Evolutionary conservation across 148 eudicot species (phyloP).

Genomic region (Drosera capensis): DNA sequence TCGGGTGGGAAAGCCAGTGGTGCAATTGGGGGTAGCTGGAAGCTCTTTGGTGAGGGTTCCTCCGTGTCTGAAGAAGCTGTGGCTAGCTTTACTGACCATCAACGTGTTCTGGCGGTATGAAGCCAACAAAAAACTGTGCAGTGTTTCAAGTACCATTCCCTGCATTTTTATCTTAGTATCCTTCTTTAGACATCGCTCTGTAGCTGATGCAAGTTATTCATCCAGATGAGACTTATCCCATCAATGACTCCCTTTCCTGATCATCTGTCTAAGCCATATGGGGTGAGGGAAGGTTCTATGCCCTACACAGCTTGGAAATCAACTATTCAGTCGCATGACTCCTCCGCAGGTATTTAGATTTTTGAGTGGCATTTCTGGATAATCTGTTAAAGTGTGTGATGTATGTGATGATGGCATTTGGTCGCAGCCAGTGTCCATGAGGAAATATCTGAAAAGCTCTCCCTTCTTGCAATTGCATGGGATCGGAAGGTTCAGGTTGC

Average conservation of each 20-base stretch:
- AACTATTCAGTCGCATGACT: constrained; percentile 31
- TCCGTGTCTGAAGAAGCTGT: constrained; percentile 78
- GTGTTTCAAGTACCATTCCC: constrained; percentile 12
- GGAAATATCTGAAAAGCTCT: constrained; percentile 52
- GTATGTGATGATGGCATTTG: constrained; percentile 10
- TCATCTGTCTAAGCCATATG: constrained; percentile 71
- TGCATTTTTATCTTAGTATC: constrained; percentile 1
- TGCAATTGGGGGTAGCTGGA: constrained; percentile 61
- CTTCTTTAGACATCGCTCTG: neutral
- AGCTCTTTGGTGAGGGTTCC: constrained; percentile 39
- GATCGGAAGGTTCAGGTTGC: constrained; percentile 85
- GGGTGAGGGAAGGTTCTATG: constrained; percentile 83
- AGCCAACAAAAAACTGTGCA: constrained; percentile 18
- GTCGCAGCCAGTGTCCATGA: constrained; percentile 31
- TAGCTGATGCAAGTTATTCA: constrained; percentile 11
- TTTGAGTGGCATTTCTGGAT: constrained; percentile 3
- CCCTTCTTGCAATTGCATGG: constrained; percentile 95
- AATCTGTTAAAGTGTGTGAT: constrained; percentile 1
- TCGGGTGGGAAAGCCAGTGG: constrained; percentile 71
- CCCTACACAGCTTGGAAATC: constrained; percentile 96
- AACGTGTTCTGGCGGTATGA: constrained; percentile 89
- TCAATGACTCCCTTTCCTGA: constrained; percentile 44
- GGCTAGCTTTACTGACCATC: constrained; percentile 73
- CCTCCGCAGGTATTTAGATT: constrained; percentile 48
- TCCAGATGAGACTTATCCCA: constrained; percentile 72